Percentiles rank a stretch among this genome's conserved stretches.
These are phyloP conservation scores for Trebouxiophyceae sp. DNA, from an alignment of 163 green algal genomes.

Conservation along the genomic window DNA sequence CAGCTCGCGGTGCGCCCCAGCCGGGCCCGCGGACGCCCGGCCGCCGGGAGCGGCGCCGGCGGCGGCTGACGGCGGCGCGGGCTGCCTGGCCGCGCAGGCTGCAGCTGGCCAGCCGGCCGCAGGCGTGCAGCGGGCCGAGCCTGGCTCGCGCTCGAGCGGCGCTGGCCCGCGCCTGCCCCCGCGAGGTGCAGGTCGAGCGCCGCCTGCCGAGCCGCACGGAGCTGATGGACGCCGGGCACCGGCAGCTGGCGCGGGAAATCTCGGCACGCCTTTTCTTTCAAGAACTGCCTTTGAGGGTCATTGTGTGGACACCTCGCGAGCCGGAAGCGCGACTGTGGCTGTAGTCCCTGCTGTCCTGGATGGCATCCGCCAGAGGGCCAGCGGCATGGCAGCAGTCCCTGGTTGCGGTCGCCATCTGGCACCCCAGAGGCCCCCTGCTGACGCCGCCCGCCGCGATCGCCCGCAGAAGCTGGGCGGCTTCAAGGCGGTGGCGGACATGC, in stretches of 20 bases:
- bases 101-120: conserved; percentile 8
- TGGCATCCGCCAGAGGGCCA: no score
- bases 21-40: no score
- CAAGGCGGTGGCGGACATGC: conserved; percentile 3
- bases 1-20: neutral
- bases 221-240: conserved; percentile 16
- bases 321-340: neutral
- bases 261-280: neutral
- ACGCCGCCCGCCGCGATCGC: neutral
- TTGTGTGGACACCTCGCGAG: neutral
- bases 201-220: conserved; percentile 19
- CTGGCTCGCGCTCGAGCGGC: neutral
- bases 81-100: neutral
- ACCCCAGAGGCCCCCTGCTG: neutral
- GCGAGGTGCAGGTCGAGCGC: conserved; percentile 1
- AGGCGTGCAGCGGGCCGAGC: conserved; percentile 1
- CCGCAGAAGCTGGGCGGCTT: conserved; percentile 7
- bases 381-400: neutral
- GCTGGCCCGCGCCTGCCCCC: neutral
- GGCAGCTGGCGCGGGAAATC: conserved; percentile 18
- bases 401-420: no score
- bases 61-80: neutral
- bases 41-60: no score
- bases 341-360: neutral
- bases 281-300: neutral